A percentile compares a stretch with the other conserved stretches of the same genome.
Conservation (phyloP, 1,284 basidiomycete genomes). For the Tilletia horrida region DNA sequence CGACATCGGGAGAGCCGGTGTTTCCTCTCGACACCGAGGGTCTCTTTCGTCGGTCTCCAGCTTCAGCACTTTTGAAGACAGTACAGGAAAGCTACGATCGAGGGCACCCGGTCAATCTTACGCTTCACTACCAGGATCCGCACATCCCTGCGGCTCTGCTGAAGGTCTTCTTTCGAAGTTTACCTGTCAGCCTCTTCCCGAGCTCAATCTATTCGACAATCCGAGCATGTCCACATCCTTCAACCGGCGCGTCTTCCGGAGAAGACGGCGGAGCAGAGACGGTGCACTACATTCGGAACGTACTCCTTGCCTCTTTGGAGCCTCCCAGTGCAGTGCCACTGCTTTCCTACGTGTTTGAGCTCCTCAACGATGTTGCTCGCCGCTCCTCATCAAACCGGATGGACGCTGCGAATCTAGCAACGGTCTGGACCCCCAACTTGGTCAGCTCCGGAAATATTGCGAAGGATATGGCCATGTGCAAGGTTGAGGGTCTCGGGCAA, state of each 20-base stretch:
- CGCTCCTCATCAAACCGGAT: conserved; percentile 68
- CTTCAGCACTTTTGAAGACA: conserved; percentile 66
- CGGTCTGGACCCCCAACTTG: conserved; percentile 75
- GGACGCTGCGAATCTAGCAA: conserved; percentile 75
- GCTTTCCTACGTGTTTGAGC: conserved; percentile 68
- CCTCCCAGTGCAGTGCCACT: conserved; percentile 69
- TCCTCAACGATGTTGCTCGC: conserved; percentile 72
- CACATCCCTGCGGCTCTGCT: conserved; percentile 76
- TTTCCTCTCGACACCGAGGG: conserved; percentile 70
- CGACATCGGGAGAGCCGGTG: conserved; percentile 19
- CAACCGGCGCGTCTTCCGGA: neutral
- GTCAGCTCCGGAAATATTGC: conserved; percentile 36
- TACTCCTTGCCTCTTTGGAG: conserved; percentile 63
- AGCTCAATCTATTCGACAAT: conserved; percentile 67
- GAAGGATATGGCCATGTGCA: conserved; percentile 56
- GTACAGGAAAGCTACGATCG: conserved; percentile 77
- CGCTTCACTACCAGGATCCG: conserved; percentile 71
- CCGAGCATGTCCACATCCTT: conserved; percentile 63
- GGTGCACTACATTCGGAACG: conserved; percentile 34
- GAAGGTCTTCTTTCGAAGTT: conserved; percentile 76
- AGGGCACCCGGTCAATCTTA: conserved; percentile 73
- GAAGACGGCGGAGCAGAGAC: conserved; percentile 59
- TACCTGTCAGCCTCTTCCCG: conserved; percentile 72
- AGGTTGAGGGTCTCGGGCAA: conserved; percentile 67
- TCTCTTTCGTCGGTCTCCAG: conserved; percentile 73